Evolutionary conservation across 2,329 filamentous ascomycete genomes (phyloP).

Genomic region (Cercospora sesami): DNA sequence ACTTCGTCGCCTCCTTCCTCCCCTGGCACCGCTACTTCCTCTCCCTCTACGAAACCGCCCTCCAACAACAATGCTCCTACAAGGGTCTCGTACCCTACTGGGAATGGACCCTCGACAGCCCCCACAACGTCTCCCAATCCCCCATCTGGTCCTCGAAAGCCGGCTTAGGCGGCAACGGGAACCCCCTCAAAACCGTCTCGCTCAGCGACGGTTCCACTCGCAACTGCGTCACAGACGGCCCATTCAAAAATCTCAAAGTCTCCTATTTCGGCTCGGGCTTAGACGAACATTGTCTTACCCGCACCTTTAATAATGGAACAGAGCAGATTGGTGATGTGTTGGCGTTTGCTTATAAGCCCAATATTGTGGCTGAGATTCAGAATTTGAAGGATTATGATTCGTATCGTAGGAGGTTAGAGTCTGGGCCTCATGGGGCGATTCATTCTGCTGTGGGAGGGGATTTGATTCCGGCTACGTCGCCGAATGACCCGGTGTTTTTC

Average conservation of each 20-base stretch:
- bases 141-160: no score
- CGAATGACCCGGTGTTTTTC: constrained; percentile 34
- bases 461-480: background rate
- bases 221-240: constrained; percentile 33
- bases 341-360: no score
- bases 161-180: no score
- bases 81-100: constrained; percentile 38
- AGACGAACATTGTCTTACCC: no score
- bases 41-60: constrained; percentile 46
- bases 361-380: no score
- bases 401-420: no score
- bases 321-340: no score
- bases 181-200: no score
- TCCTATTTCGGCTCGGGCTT: constrained; percentile 16
- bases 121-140: background rate
- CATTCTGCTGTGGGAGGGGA: no score
- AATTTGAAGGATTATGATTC: no score
- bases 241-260: constrained; percentile 32
- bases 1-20: constrained; percentile 31
- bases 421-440: no score
- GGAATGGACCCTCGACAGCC: constrained; percentile 31
- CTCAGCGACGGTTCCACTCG: background rate
- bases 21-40: constrained; percentile 48
- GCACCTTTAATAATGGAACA: no score
- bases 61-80: constrained; percentile 47